Conservation (phyloP, 495 filamentous ascomycete species). For the Oidiodendron maius region DNA sequence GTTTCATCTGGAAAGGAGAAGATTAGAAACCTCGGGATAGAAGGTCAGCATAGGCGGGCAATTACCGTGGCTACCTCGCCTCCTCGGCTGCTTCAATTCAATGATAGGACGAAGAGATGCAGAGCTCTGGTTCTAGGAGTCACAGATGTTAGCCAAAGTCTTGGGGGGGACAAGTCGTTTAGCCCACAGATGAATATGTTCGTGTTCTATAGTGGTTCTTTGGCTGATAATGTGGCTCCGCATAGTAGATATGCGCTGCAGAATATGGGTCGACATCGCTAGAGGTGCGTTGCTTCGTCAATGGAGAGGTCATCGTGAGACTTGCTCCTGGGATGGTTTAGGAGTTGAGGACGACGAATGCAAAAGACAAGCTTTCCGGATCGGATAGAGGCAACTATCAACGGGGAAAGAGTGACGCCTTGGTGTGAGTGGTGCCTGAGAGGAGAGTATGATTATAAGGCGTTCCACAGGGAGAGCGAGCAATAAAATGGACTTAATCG, state of each 20-base stretch:
- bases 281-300: conserved; percentile 8
- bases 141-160: neutral
- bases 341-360: too few relatives aligned
- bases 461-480: too few relatives aligned
- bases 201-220: conserved; percentile 30
- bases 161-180: too few relatives aligned
- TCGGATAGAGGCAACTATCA: too few relatives aligned
- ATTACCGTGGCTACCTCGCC: conserved; percentile 25
- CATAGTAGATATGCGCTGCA: conserved; percentile 40
- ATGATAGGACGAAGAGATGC: conserved; percentile 4
- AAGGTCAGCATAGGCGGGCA: too few relatives aligned
- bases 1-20: conserved; percentile 12
- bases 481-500: too few relatives aligned
- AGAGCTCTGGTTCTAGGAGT: conserved; percentile 16
- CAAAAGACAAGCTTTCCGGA: too few relatives aligned
- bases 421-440: too few relatives aligned
- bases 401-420: too few relatives aligned
- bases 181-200: conserved; percentile 40
- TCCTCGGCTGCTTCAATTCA: conserved; percentile 11
- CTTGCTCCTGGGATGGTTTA: too few relatives aligned
- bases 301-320: conserved; percentile 5
- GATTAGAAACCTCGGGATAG: neutral
- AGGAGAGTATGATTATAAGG: too few relatives aligned
- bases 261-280: conserved; percentile 36
- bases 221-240: conserved; percentile 24